Percentiles rank a stretch among this genome's conserved stretches.
These are phyloP conservation scores for Trichoderma sp. DNA, from an alignment of 2,329 filamentous ascomycete species.

Conservation along the genomic window DNA sequence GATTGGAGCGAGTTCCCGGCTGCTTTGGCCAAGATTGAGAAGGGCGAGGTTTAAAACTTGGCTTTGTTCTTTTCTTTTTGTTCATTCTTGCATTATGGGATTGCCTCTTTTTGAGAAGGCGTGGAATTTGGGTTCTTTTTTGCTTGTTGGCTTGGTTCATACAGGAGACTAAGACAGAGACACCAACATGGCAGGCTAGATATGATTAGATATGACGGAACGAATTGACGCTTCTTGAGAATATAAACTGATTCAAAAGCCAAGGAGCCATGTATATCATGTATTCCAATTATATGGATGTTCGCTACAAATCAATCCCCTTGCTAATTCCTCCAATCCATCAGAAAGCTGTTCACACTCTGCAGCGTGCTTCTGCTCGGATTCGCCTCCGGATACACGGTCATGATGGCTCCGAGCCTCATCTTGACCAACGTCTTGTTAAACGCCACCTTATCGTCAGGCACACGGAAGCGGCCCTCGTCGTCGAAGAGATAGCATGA, in stretches of 20 bases:
- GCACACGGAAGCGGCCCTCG: constrained; percentile 49
- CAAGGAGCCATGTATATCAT: neutral
- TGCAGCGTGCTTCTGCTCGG: constrained; percentile 84
- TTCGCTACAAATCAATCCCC: neutral
- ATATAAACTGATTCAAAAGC: neutral
- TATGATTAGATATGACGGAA: constrained; percentile 17
- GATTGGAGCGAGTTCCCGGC: constrained; percentile 59
- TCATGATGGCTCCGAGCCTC: constrained; percentile 79
- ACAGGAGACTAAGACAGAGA: neutral
- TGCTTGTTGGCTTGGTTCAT: neutral
- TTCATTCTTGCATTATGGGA: neutral
- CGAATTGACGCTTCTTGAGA: constrained; percentile 12
- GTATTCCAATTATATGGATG: neutral
- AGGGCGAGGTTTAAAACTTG: constrained; percentile 35
- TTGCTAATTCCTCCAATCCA: constrained; percentile 52
- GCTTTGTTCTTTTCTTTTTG: neutral
- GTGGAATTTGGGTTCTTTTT: neutral
- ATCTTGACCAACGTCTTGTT: constrained; percentile 78
- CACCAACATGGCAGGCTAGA: constrained; percentile 22
- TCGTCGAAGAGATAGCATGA: constrained; percentile 73
- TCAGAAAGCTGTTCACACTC: constrained; percentile 87
- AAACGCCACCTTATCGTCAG: constrained; percentile 41
- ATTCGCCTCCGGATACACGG: constrained; percentile 74
- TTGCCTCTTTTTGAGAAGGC: neutral
- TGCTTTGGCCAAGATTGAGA: constrained; percentile 49